Percentiles rank a stretch among this genome's conserved stretches.
phyloP scores from a whole-genome alignment of 2,329 filamentous ascomycete genomes.

The Helotiales sp. region DNA sequence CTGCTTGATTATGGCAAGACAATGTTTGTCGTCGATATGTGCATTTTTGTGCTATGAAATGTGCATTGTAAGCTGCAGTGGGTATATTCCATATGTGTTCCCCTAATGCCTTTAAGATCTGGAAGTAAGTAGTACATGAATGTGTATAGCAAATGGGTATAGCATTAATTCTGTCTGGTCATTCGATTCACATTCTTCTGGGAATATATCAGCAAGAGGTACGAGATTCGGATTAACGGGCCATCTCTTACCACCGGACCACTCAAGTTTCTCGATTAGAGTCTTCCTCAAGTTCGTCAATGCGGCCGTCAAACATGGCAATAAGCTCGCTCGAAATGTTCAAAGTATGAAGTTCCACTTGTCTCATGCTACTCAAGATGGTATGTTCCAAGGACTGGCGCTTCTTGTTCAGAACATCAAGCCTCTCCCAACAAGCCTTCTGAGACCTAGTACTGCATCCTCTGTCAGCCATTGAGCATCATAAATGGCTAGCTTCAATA shows the following conservation, averaged over 20 bases:
- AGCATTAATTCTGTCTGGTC: constrained; percentile 15
- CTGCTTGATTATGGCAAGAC: neutral
- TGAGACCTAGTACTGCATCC: constrained; percentile 26
- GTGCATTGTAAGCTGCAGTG: constrained; percentile 16
- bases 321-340: constrained; percentile 29
- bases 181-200: neutral
- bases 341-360: constrained; percentile 25
- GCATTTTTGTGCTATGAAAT: constrained; percentile 15
- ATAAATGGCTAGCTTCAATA: neutral
- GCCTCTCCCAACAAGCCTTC: constrained; percentile 24
- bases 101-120: constrained; percentile 14
- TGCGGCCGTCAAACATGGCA: constrained; percentile 27
- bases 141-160: constrained; percentile 28
- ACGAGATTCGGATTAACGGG: neutral
- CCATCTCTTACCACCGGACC: neutral
- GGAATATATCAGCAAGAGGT: neutral
- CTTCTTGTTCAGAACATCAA: constrained; percentile 30
- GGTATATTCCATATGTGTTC: constrained; percentile 23
- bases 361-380: constrained; percentile 31
- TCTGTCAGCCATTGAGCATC: constrained; percentile 1
- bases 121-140: constrained; percentile 21
- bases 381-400: constrained; percentile 28
- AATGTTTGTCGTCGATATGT: neutral
- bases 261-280: neutral
- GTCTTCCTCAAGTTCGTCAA: constrained; percentile 23